Base-by-base conservation (phyloP, 2,329 filamentous ascomycete genomes). In the Aspergillus unguis region DNA sequence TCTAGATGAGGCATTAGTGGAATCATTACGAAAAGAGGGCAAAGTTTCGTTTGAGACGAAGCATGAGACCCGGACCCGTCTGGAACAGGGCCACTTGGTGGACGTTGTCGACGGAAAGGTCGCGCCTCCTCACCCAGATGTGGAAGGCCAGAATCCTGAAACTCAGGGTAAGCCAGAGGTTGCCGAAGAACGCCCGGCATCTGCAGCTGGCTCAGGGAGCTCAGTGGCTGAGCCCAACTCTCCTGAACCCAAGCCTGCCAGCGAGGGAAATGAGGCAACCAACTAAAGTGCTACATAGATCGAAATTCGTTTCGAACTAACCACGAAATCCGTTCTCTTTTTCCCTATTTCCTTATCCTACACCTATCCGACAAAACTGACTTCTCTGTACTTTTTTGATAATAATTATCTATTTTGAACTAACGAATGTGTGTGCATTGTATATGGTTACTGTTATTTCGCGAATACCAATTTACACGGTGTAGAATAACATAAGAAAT, bases 21-120 rank as follows among this genome's bases (percentile, higher is more conserved):
- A 87, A 65, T 83, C 82, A 23, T 83, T 99, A 31, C 59, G 69
- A 26, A 67, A 69, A 40, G 83, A 92, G 71, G 94, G 92, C 65
- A 95, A 96, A 73, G 92, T 97, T 54, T 90, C 90, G 65, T 96
- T 99, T 76, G 86, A 95, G 76, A 97, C 94, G 9, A 87, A 87
- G 61, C 96, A 96, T 69, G 92, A 97, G 78, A 96, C 92, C n/a
- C 83, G 88, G 59, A 96, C 91, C 6, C 86, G 90, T 53, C 74
- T 97, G 51, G 83, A 82, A 48, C 71, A 84, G 40, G 94, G 92
- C 54, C 90, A 92, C 60, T 88, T 95, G 66, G 73, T 96, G n/a
- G 64, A 68, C 11, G 60, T 71, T 44, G 59, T 71, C 26, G 65
- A 75, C 51, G 69, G 67, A 33, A 61, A 71, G 48, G 58, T 69